A percentile compares a stretch with the other conserved stretches of the same genome.
Evolutionary conservation across 768 basidiomycete genomes (phyloP).

Genomic region (Tulasnella sp.): DNA sequence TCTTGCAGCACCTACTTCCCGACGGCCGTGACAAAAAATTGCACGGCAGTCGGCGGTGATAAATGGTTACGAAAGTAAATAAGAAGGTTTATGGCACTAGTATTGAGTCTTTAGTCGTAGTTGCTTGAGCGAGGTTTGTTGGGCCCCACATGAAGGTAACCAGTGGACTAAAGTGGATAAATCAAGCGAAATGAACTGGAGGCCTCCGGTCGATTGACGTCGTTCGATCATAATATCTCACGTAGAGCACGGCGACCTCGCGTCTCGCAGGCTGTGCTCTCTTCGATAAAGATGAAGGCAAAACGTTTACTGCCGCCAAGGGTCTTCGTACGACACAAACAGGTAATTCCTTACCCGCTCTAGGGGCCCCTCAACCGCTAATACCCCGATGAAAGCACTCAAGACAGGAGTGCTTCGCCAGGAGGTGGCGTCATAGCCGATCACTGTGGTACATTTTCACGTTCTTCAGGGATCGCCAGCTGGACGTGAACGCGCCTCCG

Average conservation of each 20-base stretch:
- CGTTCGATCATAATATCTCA: background rate
- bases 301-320: background rate
- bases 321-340: background rate
- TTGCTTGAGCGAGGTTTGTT: background rate
- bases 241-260: background rate
- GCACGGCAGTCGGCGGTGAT: background rate
- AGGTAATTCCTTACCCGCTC: background rate
- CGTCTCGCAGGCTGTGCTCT: background rate
- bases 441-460: background rate
- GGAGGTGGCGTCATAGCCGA: background rate
- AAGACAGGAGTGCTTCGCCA: background rate
- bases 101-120: background rate
- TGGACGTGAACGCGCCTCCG: background rate
- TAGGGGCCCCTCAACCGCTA: background rate
- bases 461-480: background rate
- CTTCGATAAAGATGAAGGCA: background rate
- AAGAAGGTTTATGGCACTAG: background rate
- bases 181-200: constrained; percentile 13
- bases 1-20: background rate
- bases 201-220: background rate
- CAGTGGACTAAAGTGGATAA: background rate
- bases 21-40: background rate
- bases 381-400: background rate
- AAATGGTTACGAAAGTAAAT: background rate
- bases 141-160: background rate